Evolutionary conservation across 2,329 filamentous ascomycete genomes (phyloP).

Genomic region (Colletotrichum caudatum): DNA sequence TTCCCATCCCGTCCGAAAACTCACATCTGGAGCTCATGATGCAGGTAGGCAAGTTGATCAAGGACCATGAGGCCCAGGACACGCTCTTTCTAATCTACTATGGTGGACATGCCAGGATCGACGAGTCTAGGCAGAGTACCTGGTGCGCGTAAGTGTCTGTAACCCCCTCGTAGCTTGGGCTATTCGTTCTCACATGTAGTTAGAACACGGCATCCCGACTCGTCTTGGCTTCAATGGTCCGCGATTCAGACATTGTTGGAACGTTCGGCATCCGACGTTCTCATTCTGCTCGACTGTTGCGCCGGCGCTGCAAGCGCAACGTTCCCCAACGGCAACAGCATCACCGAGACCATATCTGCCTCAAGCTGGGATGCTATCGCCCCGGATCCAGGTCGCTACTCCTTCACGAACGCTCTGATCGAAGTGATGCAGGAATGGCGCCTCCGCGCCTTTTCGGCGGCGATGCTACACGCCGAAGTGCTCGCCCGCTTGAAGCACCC

Average conservation of each 20-base stretch:
- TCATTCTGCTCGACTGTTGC: conserved; percentile 71
- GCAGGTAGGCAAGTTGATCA: conserved; percentile 67
- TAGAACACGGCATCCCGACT: conserved; percentile 63
- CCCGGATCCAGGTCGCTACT: conserved; percentile 69
- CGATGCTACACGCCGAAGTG: conserved; percentile 71
- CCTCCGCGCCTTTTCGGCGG: conserved; percentile 66
- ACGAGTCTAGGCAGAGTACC: conserved; percentile 69
- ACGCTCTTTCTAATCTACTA: conserved; percentile 71
- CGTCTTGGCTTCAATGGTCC: conserved; percentile 71
- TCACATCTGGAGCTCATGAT: conserved; percentile 70
- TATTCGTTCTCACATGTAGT: conserved; percentile 5
- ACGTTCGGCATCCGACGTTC: conserved; percentile 66
- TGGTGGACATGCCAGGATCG: conserved; percentile 70
- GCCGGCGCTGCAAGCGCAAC: conserved; percentile 71
- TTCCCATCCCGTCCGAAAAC: conserved; percentile 69
- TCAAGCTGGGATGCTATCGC: conserved; percentile 73
- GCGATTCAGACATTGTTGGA: conserved; percentile 71
- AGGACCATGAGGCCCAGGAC: conserved; percentile 66
- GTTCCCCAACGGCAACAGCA: conserved; percentile 68
- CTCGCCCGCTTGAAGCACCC: conserved; percentile 71
- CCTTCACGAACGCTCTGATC: conserved; percentile 70
- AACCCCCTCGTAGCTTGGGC: background rate
- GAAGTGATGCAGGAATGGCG: conserved; percentile 71
- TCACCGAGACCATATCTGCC: conserved; percentile 72
- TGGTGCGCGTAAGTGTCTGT: conserved; percentile 66